A percentile compares a stretch with the other conserved stretches of the same genome.
These are phyloP conservation scores for Tuber umbilicatum DNA, from an alignment of 495 filamentous ascomycete species.

Conservation along the genomic window DNA sequence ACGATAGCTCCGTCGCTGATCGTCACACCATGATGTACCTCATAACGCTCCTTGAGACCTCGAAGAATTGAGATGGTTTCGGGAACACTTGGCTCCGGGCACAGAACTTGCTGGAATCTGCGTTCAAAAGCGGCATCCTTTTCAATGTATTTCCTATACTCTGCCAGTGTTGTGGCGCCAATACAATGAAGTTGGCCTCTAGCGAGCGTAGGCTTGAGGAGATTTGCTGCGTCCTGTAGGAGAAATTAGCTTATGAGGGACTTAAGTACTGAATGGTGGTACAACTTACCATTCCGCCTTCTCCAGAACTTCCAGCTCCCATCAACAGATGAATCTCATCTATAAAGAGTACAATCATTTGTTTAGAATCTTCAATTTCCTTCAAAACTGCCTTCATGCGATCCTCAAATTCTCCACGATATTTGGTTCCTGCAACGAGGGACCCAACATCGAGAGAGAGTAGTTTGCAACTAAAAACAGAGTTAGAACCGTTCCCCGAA, in stretches of 20 bases:
- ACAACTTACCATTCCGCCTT: slow-evolving; percentile 72
- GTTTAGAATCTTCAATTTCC: slow-evolving; percentile 91
- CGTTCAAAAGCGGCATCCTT: slow-evolving; percentile 97
- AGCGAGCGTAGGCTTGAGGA: slow-evolving; percentile 95
- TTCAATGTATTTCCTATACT: slow-evolving; percentile 98
- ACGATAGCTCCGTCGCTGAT: slow-evolving; percentile 92
- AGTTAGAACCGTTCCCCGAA: slow-evolving; percentile 11
- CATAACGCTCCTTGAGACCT: slow-evolving; percentile 93
- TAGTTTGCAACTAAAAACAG: slow-evolving; percentile 58
- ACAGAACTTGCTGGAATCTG: slow-evolving; percentile 94
- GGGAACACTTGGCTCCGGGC: slow-evolving; percentile 79
- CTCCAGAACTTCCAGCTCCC: slow-evolving; percentile 87
- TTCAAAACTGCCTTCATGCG: slow-evolving; percentile 98
- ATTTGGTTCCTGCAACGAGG: slow-evolving; percentile 93
- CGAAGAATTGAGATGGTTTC: slow-evolving; percentile 96
- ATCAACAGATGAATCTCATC: slow-evolving; percentile 98
- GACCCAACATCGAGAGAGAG: slow-evolving; percentile 92
- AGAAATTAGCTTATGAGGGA: background rate
- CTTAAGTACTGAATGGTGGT: background rate
- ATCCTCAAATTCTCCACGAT: slow-evolving; percentile 96
- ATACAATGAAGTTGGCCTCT: slow-evolving; percentile 96
- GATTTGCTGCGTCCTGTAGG: slow-evolving; percentile 71
- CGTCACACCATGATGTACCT: slow-evolving; percentile 95
- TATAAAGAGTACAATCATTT: slow-evolving; percentile 94
- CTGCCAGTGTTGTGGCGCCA: slow-evolving; percentile 85